Evolutionary conservation across 2,329 filamentous ascomycete species (phyloP).

Genomic region (Gaeumannomyces tritici): DNA sequence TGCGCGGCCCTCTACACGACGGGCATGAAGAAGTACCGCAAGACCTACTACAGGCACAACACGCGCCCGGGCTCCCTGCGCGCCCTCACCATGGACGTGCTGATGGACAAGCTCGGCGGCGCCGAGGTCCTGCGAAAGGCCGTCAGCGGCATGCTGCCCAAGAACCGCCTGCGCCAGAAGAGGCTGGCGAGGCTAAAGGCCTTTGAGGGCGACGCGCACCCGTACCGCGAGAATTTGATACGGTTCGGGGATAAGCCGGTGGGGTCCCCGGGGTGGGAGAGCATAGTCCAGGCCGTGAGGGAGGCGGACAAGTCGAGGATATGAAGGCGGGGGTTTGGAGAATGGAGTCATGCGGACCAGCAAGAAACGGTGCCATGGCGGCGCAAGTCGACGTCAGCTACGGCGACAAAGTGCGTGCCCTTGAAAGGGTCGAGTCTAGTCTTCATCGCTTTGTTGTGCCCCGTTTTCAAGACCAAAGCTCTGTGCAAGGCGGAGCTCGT

Average conservation of each 20-base stretch:
- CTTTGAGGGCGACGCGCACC: constrained; percentile 87
- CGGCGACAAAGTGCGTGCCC: background rate
- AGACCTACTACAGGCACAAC: constrained; percentile 91
- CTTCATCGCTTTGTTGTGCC: background rate
- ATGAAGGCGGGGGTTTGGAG: constrained; percentile 21
- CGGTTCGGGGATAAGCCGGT: constrained; percentile 55
- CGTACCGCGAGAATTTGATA: constrained; percentile 82
- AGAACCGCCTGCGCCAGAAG: constrained; percentile 86
- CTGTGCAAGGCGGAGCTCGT: background rate
- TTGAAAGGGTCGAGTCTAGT: too few species aligned
- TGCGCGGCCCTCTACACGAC: constrained; percentile 82
- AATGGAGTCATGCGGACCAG: background rate
- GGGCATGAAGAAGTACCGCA: constrained; percentile 86
- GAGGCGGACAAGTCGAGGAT: constrained; percentile 38
- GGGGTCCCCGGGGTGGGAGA: constrained; percentile 43
- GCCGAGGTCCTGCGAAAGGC: constrained; percentile 85
- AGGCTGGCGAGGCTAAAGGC: constrained; percentile 83
- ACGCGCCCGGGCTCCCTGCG: constrained; percentile 82
- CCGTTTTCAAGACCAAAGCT: background rate
- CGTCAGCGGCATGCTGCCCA: constrained; percentile 94
- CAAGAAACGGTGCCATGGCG: background rate
- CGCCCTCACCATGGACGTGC: constrained; percentile 84
- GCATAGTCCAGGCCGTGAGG: constrained; percentile 38
- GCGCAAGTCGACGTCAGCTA: background rate
- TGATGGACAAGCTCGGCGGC: constrained; percentile 92